Evolutionary conservation across 2,329 filamentous ascomycete genomes (phyloP), one percentile per base, ranked within the genome.

Genomic region (Hypoxylon sp.): DNA sequence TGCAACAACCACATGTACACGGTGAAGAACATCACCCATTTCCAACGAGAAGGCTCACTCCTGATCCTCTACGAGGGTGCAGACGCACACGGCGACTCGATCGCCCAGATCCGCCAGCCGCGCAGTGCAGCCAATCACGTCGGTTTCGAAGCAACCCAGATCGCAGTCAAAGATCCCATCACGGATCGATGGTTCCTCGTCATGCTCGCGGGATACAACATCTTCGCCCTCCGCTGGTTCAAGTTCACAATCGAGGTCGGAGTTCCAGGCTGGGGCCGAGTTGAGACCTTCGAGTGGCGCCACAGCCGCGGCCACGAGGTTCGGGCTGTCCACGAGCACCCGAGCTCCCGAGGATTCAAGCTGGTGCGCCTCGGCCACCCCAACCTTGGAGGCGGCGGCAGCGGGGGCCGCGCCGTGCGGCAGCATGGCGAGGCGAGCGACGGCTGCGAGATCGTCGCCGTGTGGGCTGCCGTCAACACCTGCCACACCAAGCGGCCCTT

Each of bases 341-440:
- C n/a, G n/a, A n/a, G 9, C n/a, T 13, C 31, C 31, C n/a, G 17
- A 13, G 64, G 66, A 3, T 67, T 54, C 59, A 66, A 67, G 60
- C 61, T 67, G 18, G 55, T 63, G 24, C 59, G 64, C 9, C 26
- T 64, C 2, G 26, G 23, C 24, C 26, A 7, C 31, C 49, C 24
- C 24, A 23, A 26, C 27, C 40, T 9, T 13, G 48, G 29, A n/a
- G 29, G 29, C 29, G 31, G 31, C 9, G 4, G n/a, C n/a, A 15
- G 31, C n/a, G 31, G 42, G 45, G 9, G 48, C 51, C 31, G 31
- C 17, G 2, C n/a, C n/a, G 4, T 4, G 50, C 21, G 37, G 45
- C 17, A 37, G 26, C 37, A 48, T 3, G 29, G 40, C 13, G 33
- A 21, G 45, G 46, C 57, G 13, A 58, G 55, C 21, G 62, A 66